phyloP scores from a whole-genome alignment of 768 basidiomycete species.

The Boletus subcaerulescens region DNA sequence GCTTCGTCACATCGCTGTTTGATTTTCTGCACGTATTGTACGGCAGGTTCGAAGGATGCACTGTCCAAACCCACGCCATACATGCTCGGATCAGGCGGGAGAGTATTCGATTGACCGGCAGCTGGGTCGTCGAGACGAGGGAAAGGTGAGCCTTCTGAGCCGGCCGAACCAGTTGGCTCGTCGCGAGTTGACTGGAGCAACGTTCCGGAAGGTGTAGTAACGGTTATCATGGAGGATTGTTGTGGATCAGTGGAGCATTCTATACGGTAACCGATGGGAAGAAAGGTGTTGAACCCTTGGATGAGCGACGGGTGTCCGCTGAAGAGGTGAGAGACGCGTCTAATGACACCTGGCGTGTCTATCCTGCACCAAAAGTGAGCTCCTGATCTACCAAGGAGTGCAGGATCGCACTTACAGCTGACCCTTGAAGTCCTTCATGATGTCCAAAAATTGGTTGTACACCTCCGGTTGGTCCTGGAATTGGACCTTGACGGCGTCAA shows the following conservation, averaged over 20 bases:
- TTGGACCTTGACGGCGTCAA: constrained; percentile 62
- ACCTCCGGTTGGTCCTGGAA: constrained; percentile 59
- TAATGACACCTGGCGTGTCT: constrained; percentile 96
- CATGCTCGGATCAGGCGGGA: constrained; percentile 20
- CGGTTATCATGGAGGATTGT: constrained; percentile 67
- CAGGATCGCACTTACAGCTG: constrained; percentile 42
- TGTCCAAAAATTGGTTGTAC: constrained; percentile 62
- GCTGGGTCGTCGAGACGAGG: constrained; percentile 18
- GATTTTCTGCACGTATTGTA: constrained; percentile 96
- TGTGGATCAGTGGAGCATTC: constrained; percentile 68
- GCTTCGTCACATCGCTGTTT: constrained; percentile 91
- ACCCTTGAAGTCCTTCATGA: constrained; percentile 77
- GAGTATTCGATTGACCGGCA: constrained; percentile 2
- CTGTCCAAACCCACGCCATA: constrained; percentile 37
- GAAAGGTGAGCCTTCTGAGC: constrained; percentile 38
- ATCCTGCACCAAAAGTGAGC: constrained; percentile 52
- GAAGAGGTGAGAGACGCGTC: constrained; percentile 91
- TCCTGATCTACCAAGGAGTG: not conserved
- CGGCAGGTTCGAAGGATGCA: constrained; percentile 68
- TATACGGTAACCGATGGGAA: constrained; percentile 92
- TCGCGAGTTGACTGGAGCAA: constrained; percentile 53
- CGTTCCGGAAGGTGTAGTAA: constrained; percentile 72
- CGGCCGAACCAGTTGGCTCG: constrained; percentile 38
- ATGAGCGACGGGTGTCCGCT: constrained; percentile 87
- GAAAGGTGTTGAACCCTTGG: constrained; percentile 97